Percentiles rank a stretch among this genome's conserved stretches.
Conservation (phyloP, 2,329 filamentous ascomycete genomes). For the Penicillium decumbens region DNA sequence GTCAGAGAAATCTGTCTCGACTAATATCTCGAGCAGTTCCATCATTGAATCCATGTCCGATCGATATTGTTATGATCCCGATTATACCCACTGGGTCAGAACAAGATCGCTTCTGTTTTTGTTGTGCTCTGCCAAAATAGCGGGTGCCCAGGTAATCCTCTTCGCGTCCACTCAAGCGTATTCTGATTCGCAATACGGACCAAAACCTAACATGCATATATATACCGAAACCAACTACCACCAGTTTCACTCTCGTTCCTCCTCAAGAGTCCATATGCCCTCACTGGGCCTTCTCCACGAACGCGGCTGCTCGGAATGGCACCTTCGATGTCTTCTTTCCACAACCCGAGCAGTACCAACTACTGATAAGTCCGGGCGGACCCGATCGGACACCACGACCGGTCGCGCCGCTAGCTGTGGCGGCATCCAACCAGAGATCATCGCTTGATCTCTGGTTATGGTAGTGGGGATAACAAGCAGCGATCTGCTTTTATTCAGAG, state of each 20-base stretch:
- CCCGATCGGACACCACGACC: slow-evolving; percentile 2
- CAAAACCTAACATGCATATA: not conserved
- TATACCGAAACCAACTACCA: not conserved
- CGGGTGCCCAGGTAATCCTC: too few relatives aligned
- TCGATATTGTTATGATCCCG: too few relatives aligned
- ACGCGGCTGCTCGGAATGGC: slow-evolving; percentile 38
- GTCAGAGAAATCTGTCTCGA: too few relatives aligned
- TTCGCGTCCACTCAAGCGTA: too few relatives aligned
- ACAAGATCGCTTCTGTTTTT: too few relatives aligned
- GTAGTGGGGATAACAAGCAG: slow-evolving; percentile 29
- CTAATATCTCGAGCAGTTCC: too few relatives aligned
- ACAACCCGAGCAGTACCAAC: slow-evolving; percentile 11
- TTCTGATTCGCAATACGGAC: not conserved
- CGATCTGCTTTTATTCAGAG: slow-evolving; percentile 30
- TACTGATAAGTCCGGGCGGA: not conserved
- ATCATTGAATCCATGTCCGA: too few relatives aligned
- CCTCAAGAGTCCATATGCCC: slow-evolving; percentile 34
- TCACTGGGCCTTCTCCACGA: slow-evolving; percentile 36
- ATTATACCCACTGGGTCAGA: too few relatives aligned
- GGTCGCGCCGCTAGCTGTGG: slow-evolving; percentile 2
- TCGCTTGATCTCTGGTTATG: slow-evolving; percentile 13
- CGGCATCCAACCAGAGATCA: slow-evolving; percentile 24
- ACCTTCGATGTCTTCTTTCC: slow-evolving; percentile 32
- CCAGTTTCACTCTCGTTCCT: slow-evolving; percentile 21
- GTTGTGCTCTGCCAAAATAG: too few relatives aligned